Evolutionary conservation across 202 grass and related monocot species (phyloP), one percentile per base, ranked within the genome.

Genomic region (Dendrocalamus latiflorus): DNA sequence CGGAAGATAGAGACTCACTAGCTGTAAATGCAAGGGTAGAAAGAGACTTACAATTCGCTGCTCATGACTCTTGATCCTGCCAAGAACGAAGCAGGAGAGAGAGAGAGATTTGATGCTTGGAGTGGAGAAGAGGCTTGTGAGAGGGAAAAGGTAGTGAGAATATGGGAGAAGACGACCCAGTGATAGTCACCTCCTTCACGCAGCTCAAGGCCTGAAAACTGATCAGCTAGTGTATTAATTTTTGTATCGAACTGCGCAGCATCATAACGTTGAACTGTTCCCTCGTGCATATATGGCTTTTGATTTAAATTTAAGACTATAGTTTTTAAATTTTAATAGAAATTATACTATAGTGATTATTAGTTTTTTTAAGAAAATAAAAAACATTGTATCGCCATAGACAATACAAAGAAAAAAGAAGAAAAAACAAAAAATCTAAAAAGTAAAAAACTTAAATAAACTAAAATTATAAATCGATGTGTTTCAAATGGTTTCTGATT

Each of bases 1-100:
- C 26, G 11, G 28, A 21, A 16, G n/a, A 8, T 9, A 8, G 17
- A 36, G 33, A 65, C 47, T 42, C 1, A 5, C 14, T 9, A 26
- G 41, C 6, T 8, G 42, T 14, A 45, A 47, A 60, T 2, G 57
- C 14, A 60, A 58, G n/a, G 51, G 1, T n/a, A 6, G 15, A 55
- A 33, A 53, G 6, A 6, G 48, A 51, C 60, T 63, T 70, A 94
- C 92, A 91, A 94, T 55, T 91, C 86, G 81, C 76, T 89, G 81
- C 73, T 41, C 92, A 86, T 90, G 67, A 15, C 26, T 82, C 48
- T 73, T 10, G 54, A 8, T 20, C 16, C 73, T 43, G 11, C 53
- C 41, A 68, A 81, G 44, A 72, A 50, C 9, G n/a, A 21, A 25
- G 62, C 10, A 10, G 15, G 42, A 24, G 15, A 34, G 28, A 25